A percentile compares a stretch with the other conserved stretches of the same genome.
Evolutionary conservation across 2,329 filamentous ascomycete genomes (phyloP).

Genomic region (Cladosporium velox): DNA sequence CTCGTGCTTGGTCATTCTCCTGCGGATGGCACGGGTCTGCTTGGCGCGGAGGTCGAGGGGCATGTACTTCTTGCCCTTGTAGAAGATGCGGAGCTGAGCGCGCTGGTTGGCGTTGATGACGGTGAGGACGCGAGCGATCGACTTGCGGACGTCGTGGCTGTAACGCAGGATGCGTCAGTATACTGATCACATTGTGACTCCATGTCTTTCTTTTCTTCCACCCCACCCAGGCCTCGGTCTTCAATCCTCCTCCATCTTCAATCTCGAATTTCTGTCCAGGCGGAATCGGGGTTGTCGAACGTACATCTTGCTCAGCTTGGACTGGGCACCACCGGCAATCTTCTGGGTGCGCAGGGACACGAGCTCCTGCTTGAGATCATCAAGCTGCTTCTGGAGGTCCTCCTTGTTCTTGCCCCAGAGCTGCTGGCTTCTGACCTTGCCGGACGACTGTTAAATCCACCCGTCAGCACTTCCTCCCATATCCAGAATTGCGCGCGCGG

Average conservation of each 20-base stretch:
- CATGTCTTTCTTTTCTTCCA: slow-evolving; percentile 16
- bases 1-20: slow-evolving; percentile 91
- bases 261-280: slow-evolving; percentile 9
- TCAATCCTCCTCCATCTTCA: slow-evolving; percentile 22
- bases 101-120: slow-evolving; percentile 99
- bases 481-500: slow-evolving; percentile 15
- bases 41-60: slow-evolving; percentile 98
- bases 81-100: slow-evolving; percentile 96
- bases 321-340: slow-evolving; percentile 86
- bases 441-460: slow-evolving; percentile 54
- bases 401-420: slow-evolving; percentile 99
- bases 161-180: slow-evolving; percentile 25
- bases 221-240: neutral
- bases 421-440: slow-evolving; percentile 88
- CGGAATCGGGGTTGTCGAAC: slow-evolving; percentile 36
- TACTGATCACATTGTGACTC: slow-evolving; percentile 22
- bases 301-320: slow-evolving; percentile 98
- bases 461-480: slow-evolving; percentile 29
- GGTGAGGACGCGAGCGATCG: slow-evolving; percentile 97
- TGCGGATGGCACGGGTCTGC: slow-evolving; percentile 96
- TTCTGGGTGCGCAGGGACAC: slow-evolving; percentile 97
- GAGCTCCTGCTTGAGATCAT: slow-evolving; percentile 94
- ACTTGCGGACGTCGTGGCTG: slow-evolving; percentile 99
- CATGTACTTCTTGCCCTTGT: slow-evolving; percentile 99
- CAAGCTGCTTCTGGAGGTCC: slow-evolving; percentile 92